Base-by-base conservation (phyloP, 1,139 yeast genomes). In the Suhomyces atakaporum region DNA sequence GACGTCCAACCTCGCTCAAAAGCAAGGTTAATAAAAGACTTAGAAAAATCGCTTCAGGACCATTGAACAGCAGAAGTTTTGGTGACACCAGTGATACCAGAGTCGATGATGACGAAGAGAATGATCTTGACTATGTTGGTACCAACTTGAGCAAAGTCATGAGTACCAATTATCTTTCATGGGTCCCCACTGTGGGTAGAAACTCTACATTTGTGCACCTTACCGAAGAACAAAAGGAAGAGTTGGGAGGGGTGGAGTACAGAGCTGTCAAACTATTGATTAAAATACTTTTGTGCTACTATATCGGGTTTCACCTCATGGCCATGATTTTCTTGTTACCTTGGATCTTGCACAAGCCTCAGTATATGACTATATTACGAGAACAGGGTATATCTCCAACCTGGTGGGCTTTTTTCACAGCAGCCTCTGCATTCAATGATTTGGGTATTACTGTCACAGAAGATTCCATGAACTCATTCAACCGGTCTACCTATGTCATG, bases 221-320 rank as follows among this genome's bases (percentile, higher is more conserved):
- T 38, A 80, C 86, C 2, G 88, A 81, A 19, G 84, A 77, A 16
- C 97, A 94, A 58, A 88, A 88, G 51, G 95, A 85, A 42, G 99
- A 92, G 58, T 64, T 92, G 29, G 99, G 98, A 22, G 99, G 98
- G 36, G 96, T 92, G 8, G 99, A 92, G 56, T 94, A 92, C 55
- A 75, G 97, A 33, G 89, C 98, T 0, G 75, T 86, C 38, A 88
- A 88, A 53, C 63, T 89, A 9, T 65, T 92, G 39, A 79, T 87
- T 37, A 77, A 76, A 49, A 77, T 92, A 31, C 64, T 92, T 16
- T 58, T 81, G 2, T 39, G 58, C 2, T 92, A 87, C 57, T 89
- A 85, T 51, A 47, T 88, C 38, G 95, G 96, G 0, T 80, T 86
- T 52, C 90, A 84, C 51, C 43, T 86, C 3, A 33, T 88, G 9